phyloP scores from a whole-genome alignment of 371 early-diverging fungal species.

The Mortierella sp. region DNA sequence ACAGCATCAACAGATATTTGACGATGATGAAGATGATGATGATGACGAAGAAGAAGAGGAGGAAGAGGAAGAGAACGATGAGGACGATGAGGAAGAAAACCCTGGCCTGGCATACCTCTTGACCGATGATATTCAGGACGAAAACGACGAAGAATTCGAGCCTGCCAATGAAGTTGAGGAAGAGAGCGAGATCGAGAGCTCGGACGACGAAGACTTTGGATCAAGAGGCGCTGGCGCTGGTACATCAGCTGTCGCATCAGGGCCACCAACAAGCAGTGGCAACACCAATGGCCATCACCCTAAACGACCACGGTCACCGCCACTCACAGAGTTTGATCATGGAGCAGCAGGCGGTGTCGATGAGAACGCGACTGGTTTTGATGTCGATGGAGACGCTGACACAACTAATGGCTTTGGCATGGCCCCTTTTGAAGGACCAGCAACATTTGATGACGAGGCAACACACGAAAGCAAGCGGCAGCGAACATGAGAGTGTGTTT shows the following conservation, averaged over 20 bases:
- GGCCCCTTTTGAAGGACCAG: constrained; percentile 49
- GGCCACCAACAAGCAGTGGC: not conserved
- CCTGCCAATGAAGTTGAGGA: constrained; percentile 42
- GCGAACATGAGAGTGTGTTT: constrained; percentile 23
- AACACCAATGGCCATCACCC: constrained; percentile 18
- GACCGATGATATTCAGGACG: constrained; percentile 33
- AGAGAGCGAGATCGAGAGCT: constrained; percentile 44
- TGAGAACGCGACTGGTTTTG: constrained; percentile 26
- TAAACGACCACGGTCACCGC: constrained; percentile 47
- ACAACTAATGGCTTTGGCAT: constrained; percentile 42
- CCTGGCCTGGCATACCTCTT: constrained; percentile 44
- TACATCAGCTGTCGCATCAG: constrained; percentile 4
- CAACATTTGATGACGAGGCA: constrained; percentile 47
- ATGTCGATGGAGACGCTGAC: constrained; percentile 32
- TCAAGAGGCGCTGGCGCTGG: not conserved
- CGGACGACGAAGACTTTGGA: constrained; percentile 48
- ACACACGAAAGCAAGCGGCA: constrained; percentile 42
- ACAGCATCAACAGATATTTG: constrained; percentile 10
- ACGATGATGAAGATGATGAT: constrained; percentile 24
- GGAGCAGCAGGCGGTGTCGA: constrained; percentile 6
- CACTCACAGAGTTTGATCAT: constrained; percentile 27
- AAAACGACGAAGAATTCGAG: constrained; percentile 52
- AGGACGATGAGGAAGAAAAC: constrained; percentile 34
- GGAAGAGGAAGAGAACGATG: constrained; percentile 29
- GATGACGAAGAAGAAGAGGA: constrained; percentile 23